Base-by-base conservation (phyloP, 2,329 filamentous ascomycete genomes). In the Phaeoacremonium minimum region DNA sequence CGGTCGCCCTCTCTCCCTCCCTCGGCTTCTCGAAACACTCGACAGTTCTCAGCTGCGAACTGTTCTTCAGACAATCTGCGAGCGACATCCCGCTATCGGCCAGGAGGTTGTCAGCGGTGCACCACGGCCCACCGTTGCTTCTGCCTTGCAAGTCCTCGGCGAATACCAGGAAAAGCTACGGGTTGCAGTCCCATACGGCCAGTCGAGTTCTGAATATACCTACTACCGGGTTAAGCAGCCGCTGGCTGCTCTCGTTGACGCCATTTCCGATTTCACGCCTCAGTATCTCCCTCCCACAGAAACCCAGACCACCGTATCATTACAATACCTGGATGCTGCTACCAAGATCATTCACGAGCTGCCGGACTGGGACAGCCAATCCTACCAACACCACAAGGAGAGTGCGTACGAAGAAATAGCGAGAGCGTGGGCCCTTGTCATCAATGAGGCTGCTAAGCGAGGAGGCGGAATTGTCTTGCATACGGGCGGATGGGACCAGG, bases 381-480 rank as follows among this genome's bases (percentile, higher is more conserved):
- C 87, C 44, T 85, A 96, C 64, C 90, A 90, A 47, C 77, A 95
- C 50, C 87, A 95, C 67, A 96, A 96, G 62, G 85, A 95, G 47
- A 88, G 88, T 45, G 90, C 91, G 6, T 98, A 98, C 56, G 91
- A 98, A 52, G 93, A 97, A 56, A 90, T 98, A 45, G 84, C 87
- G 17, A 88, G 85, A 53, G 93, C 93, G 2, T 98, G 93, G 93
- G 83, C 87, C 13, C 62, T 94, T 47, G 91, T 95, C 33, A 85
- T 98, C 48, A 83, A 83, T 43, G 93, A 98, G 61, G 88, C 89
- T 3, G 83, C 85, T 15, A 97, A 97, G 68, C 78, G 86, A 48
- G 91, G 88, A 9, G 90, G 88, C 18, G 93, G 93, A 20, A 93
- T 97, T 51, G 81, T 87, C 46, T 57, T 98, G 46, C 87, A 95